Evolutionary conservation across 495 filamentous ascomycete species (phyloP).

Genomic region (Penicillium bialowiezense): DNA sequence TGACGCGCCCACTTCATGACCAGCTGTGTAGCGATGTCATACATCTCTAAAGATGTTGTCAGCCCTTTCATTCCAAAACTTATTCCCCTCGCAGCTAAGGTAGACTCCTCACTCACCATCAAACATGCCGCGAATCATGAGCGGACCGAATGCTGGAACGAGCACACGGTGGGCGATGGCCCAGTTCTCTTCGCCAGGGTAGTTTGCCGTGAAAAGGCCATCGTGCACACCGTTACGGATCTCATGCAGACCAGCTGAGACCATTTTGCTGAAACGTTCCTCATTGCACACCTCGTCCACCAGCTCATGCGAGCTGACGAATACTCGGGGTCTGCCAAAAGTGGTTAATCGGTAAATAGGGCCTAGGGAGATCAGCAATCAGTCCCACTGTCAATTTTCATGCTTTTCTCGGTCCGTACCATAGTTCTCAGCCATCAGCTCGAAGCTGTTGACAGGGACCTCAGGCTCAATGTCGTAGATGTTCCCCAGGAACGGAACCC

Average conservation of each 20-base stretch:
- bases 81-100: background rate
- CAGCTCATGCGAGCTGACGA: conserved; percentile 51
- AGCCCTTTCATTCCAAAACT: background rate
- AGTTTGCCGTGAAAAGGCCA: conserved; percentile 66
- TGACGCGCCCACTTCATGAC: conserved; percentile 71
- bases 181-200: conserved; percentile 63
- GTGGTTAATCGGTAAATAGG: conserved; percentile 52
- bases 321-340: conserved; percentile 25
- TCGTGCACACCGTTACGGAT: conserved; percentile 59
- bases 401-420: conserved; percentile 29
- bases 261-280: conserved; percentile 58
- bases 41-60: conserved; percentile 53
- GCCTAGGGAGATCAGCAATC: conserved; percentile 27
- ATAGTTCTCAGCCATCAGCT: conserved; percentile 59
- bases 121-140: conserved; percentile 68
- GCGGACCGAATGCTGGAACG: conserved; percentile 67
- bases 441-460: conserved; percentile 51
- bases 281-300: conserved; percentile 68
- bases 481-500: conserved; percentile 65
- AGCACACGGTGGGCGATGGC: conserved; percentile 67
- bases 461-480: conserved; percentile 55
- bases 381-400: background rate
- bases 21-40: conserved; percentile 69
- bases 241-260: conserved; percentile 46
- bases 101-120: conserved; percentile 28